Percentiles rank a stretch among this genome's conserved stretches.
These are phyloP conservation scores for Pseudomicrostroma phylloplanum DNA, from an alignment of 1,284 basidiomycete species.

Conservation along the genomic window DNA sequence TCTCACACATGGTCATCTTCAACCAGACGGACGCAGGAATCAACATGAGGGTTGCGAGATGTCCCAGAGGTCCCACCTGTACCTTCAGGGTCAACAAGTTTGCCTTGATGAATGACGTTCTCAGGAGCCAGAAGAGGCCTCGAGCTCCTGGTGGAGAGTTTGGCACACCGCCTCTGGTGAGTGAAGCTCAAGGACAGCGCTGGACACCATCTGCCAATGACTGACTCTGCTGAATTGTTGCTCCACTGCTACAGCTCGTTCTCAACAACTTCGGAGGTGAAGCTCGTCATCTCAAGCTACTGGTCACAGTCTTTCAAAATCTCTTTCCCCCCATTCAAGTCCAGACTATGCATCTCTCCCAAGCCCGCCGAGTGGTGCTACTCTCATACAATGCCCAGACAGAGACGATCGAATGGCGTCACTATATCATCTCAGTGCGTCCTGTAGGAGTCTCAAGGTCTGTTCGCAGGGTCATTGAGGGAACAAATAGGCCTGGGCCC, in stretches of 20 bases:
- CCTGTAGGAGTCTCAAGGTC: slow-evolving; percentile 87
- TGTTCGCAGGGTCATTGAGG: slow-evolving; percentile 81
- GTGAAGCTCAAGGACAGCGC: slow-evolving; percentile 38
- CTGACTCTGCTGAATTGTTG: too few relatives aligned
- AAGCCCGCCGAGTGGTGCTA: slow-evolving; percentile 56
- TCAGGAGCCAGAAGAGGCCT: slow-evolving; percentile 63
- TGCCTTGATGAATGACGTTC: slow-evolving; percentile 76
- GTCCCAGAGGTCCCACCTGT: slow-evolving; percentile 88
- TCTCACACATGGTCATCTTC: slow-evolving; percentile 89
- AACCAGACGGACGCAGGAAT: slow-evolving; percentile 59
- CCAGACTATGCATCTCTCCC: slow-evolving; percentile 53
- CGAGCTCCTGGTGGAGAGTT: slow-evolving; percentile 72
- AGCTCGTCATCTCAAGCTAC: slow-evolving; percentile 60
- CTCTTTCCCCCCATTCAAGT: slow-evolving; percentile 79
- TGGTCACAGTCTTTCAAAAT: slow-evolving; percentile 78
- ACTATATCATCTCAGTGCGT: slow-evolving; percentile 91
- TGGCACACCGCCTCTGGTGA: slow-evolving; percentile 73
- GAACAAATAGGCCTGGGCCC: slow-evolving; percentile 54
- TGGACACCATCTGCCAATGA: too few relatives aligned
- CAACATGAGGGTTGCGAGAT: slow-evolving; percentile 72
- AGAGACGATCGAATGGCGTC: slow-evolving; percentile 83
- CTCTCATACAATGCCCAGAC: slow-evolving; percentile 81
- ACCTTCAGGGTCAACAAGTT: slow-evolving; percentile 90
- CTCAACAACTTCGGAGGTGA: slow-evolving; percentile 64
- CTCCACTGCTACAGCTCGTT: slow-evolving; percentile 54